phyloP scores from a whole-genome alignment of 2,329 filamentous ascomycete species.

The Cladobotryum protrusum region DNA sequence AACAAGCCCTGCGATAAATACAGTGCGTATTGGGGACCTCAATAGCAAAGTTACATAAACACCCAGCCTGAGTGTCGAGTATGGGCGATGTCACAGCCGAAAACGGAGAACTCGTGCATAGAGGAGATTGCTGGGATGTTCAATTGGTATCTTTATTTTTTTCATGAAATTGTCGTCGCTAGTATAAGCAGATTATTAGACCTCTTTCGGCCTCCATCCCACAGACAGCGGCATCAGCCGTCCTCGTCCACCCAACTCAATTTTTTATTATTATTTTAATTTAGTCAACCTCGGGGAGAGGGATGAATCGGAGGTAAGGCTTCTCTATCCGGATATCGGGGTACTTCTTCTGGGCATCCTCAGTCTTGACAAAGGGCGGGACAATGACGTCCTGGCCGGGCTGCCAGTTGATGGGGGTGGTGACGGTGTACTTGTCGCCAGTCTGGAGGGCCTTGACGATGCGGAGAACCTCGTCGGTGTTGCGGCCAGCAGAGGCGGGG shows the following conservation, averaged over 20 bases:
- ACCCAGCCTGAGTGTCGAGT: no score
- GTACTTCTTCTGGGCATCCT: slow-evolving; percentile 83
- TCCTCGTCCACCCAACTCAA: background rate
- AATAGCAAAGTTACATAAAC: no score
- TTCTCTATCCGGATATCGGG: slow-evolving; percentile 65
- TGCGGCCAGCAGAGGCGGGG: slow-evolving; percentile 83
- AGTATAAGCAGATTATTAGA: background rate
- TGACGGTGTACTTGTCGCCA: slow-evolving; percentile 81
- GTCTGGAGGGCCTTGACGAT: slow-evolving; percentile 74
- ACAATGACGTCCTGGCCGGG: slow-evolving; percentile 90
- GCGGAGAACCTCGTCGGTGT: slow-evolving; percentile 71
- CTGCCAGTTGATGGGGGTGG: slow-evolving; percentile 86
- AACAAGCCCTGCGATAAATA: no score
- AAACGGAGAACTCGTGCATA: no score
- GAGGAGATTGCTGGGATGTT: background rate
- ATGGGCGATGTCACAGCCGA: no score
- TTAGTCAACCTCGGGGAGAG: slow-evolving; percentile 49
- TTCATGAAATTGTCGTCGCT: slow-evolving; percentile 1
- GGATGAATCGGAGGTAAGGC: slow-evolving; percentile 69
- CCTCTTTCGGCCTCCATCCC: background rate
- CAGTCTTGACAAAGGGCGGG: slow-evolving; percentile 72
- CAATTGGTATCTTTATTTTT: slow-evolving; percentile 1
- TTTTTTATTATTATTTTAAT: slow-evolving; percentile 11
- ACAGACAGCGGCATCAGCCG: no score
- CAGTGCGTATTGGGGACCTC: no score